These are phyloP conservation scores for Cucurbita pepo DNA, from an alignment of 306 rosid species.

Conservation along the genomic window DNA sequence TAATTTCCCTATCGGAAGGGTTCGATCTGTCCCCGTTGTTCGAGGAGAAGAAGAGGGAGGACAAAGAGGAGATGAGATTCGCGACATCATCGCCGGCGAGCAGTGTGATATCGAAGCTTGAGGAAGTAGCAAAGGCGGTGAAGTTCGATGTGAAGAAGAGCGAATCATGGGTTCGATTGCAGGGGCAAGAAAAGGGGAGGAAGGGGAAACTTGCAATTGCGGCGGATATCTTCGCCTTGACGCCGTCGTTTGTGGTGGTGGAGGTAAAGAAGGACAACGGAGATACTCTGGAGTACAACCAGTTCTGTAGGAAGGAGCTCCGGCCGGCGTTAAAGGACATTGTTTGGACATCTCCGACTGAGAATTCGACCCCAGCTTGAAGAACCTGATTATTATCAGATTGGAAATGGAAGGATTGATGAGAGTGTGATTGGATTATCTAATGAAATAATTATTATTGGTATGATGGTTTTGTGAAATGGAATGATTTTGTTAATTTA, in stretches of 20 bases:
- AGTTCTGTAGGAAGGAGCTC: slow-evolving; percentile 55
- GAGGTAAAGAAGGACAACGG: slow-evolving; percentile 62
- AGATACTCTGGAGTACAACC: slow-evolving; percentile 48
- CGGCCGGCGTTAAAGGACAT: slow-evolving; percentile 63
- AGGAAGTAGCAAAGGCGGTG: slow-evolving; percentile 43
- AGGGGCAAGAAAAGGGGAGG: slow-evolving; percentile 38
- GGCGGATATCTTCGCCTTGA: slow-evolving; percentile 41
- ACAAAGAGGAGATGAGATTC: slow-evolving; percentile 52
- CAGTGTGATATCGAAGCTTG: slow-evolving; percentile 53
- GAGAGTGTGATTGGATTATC: not conserved
- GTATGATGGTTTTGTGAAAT: too few relatives aligned
- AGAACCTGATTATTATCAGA: not conserved
- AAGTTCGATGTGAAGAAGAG: slow-evolving; percentile 45
- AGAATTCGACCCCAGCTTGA: not conserved
- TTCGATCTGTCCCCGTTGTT: slow-evolving; percentile 53
- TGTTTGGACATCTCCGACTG: slow-evolving; percentile 30
- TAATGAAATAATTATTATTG: too few relatives aligned
- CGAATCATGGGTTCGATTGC: slow-evolving; percentile 34
- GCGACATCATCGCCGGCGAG: slow-evolving; percentile 50
- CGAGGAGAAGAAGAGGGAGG: slow-evolving; percentile 47
- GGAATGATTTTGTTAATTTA: too few relatives aligned
- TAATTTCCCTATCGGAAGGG: slow-evolving; percentile 47
- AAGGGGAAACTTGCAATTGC: slow-evolving; percentile 44
- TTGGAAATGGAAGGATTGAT: not conserved
- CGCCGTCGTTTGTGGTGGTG: slow-evolving; percentile 52